These are phyloP conservation scores for Botrytis deweyae DNA, from an alignment of 2,329 filamentous ascomycete genomes.

Conservation along the genomic window DNA sequence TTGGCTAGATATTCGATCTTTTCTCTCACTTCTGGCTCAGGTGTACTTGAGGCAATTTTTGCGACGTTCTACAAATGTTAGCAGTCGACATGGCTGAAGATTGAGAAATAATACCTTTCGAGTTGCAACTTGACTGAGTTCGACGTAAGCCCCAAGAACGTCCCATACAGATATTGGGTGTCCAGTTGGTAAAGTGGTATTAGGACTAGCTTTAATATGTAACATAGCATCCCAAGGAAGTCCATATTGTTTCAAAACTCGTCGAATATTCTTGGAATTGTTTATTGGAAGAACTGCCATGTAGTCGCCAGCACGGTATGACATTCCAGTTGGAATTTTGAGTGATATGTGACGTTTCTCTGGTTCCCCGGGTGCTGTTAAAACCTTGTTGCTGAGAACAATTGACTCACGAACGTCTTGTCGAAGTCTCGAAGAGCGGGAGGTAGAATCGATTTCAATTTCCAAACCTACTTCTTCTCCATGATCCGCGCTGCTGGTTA, in stretches of 20 bases:
- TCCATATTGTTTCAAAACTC: slow-evolving; percentile 34
- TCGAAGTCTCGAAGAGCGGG: slow-evolving; percentile 45
- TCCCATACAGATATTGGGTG: slow-evolving; percentile 52
- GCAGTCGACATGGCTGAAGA: background rate
- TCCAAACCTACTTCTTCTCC: slow-evolving; percentile 9
- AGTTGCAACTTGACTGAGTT: slow-evolving; percentile 58
- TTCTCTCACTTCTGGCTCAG: slow-evolving; percentile 45
- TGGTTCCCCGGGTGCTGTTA: slow-evolving; percentile 46
- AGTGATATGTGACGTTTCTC: slow-evolving; percentile 61
- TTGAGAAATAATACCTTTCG: slow-evolving; percentile 41
- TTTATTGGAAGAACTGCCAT: slow-evolving; percentile 29
- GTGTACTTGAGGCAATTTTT: slow-evolving; percentile 48
- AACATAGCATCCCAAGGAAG: slow-evolving; percentile 49
- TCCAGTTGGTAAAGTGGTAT: slow-evolving; percentile 46
- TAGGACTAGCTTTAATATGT: slow-evolving; percentile 45
- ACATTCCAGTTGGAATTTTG: slow-evolving; percentile 24
- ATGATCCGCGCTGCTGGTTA: slow-evolving; percentile 23
- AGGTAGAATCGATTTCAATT: slow-evolving; percentile 25
- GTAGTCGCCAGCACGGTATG: slow-evolving; percentile 31
- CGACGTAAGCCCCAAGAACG: slow-evolving; percentile 57
- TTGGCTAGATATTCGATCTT: slow-evolving; percentile 44
- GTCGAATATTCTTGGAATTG: slow-evolving; percentile 22
- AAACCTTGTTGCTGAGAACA: slow-evolving; percentile 52
- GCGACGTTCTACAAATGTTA: slow-evolving; percentile 43
- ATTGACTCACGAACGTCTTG: slow-evolving; percentile 62